These are phyloP conservation scores for Plasmodium ovale DNA, from an alignment of 169 alveolate species.

Conservation along the genomic window DNA sequence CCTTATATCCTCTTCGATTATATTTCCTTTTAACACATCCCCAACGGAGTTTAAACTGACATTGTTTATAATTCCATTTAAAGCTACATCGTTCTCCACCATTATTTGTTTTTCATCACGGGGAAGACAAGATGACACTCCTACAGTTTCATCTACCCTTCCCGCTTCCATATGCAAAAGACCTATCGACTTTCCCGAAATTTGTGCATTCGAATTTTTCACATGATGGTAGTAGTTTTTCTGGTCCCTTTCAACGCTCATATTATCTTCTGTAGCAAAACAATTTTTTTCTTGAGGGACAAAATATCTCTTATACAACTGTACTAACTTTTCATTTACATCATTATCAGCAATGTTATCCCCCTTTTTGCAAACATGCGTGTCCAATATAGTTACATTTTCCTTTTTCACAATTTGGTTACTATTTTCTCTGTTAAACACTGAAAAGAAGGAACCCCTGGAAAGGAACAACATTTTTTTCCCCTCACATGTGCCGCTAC, in stretches of 20 bases:
- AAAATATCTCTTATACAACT: slow-evolving; percentile 4
- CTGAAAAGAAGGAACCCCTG: too few relatives aligned
- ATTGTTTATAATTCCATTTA: background rate
- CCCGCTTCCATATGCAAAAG: too few relatives aligned
- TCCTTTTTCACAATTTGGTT: background rate
- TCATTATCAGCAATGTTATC: background rate
- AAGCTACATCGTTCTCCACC: background rate
- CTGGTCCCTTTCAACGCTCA: background rate
- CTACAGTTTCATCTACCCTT: background rate
- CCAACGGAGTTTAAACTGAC: background rate
- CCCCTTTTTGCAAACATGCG: background rate
- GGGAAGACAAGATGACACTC: background rate
- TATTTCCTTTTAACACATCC: background rate
- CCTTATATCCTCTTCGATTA: background rate
- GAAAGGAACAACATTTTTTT: background rate
- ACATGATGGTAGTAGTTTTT: too few relatives aligned
- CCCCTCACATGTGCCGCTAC: too few relatives aligned
- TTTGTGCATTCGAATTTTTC: too few relatives aligned
- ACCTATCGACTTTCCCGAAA: too few relatives aligned
- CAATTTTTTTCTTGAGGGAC: background rate
- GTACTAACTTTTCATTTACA: background rate
- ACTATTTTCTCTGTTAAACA: too few relatives aligned
- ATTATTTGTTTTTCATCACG: background rate
- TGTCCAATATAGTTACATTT: background rate
- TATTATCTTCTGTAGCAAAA: background rate